Evolutionary conservation across 2,329 filamentous ascomycete genomes (phyloP).

Genomic region (Cryphonectria japonica): DNA sequence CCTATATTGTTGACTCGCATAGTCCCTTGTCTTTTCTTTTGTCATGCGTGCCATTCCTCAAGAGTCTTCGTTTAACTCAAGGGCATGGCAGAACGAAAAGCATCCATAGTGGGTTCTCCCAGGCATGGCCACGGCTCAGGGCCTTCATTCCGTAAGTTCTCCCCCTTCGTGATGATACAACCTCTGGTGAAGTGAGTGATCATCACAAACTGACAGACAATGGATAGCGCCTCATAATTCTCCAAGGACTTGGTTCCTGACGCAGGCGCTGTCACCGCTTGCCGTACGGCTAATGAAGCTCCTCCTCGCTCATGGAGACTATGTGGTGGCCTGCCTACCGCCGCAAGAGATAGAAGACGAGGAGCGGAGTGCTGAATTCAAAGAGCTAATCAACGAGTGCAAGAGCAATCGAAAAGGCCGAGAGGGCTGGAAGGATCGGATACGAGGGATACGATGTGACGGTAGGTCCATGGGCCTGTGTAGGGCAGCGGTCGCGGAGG

Average conservation of each 20-base stretch:
- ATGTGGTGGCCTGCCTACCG: constrained; percentile 81
- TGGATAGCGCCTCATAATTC: constrained; percentile 66
- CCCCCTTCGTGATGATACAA: constrained; percentile 17
- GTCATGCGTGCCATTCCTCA: constrained; percentile 23
- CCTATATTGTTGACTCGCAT: constrained; percentile 9
- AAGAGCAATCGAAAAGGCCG: constrained; percentile 65
- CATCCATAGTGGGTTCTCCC: constrained; percentile 47
- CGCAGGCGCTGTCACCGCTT: constrained; percentile 82
- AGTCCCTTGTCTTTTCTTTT: constrained; percentile 10
- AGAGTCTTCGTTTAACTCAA: constrained; percentile 25
- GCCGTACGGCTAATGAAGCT: constrained; percentile 80
- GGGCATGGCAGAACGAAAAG: constrained; percentile 50
- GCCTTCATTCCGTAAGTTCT: constrained; percentile 55
- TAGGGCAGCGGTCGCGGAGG: constrained; percentile 84
- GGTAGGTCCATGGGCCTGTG: constrained; percentile 69
- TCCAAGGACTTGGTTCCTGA: constrained; percentile 91
- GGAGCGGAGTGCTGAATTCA: constrained; percentile 76
- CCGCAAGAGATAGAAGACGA: constrained; percentile 79
- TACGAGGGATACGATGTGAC: constrained; percentile 68
- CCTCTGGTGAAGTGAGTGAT: constrained; percentile 23
- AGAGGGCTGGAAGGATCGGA: constrained; percentile 80
- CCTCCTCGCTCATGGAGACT: constrained; percentile 88
- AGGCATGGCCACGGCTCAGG: constrained; percentile 49
- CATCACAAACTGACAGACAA: constrained; percentile 41
- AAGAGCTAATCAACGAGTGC: constrained; percentile 74